Base-by-base conservation (phyloP, 2,329 filamentous ascomycete species). In the Fusarium succisae region DNA sequence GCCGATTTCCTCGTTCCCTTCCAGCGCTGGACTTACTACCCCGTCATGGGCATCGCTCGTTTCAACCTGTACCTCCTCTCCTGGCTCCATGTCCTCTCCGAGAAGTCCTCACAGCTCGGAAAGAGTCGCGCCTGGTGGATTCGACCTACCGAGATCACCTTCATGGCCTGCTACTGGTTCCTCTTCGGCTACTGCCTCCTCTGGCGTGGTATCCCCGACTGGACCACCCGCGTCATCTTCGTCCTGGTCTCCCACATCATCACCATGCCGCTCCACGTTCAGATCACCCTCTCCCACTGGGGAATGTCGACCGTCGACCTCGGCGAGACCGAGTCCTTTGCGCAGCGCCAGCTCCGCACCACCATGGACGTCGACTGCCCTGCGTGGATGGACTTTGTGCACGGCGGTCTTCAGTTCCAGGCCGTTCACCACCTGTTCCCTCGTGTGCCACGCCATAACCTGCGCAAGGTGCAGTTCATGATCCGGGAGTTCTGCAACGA, bases 301-400 rank as follows among this genome's bases (percentile, higher is more conserved):
- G 91, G 89, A 68, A 94, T 93, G 91, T 90, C 89, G 30, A 92
- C 90, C 5, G 83, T 88, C 0, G 90, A 93, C 70, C 85, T 92
- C 6, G 91, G 91, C 67, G 86, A 89, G 53, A 83, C 85, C 62
- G 91, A 93, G 79, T 91, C 90, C 2, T 93, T 93, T 78, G 85
- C 91, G 0, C 91, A 93, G 82, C 90, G 90, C 77, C 91, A 92
- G 86, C 83, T 93, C 43, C 87, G 91, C 50, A 93, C 91, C 7
- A 93, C 91, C 32, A 92, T 93, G 91, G 92, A 94, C 76, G 89
- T 94, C 54, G 91, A 92, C 76, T 93, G 91, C 81, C 92, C 92
- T 1, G 83, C 86, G 30, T 94, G 91, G 92, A 83, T 94, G 32
- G 92, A 94, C 79, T 93, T 91, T 75, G 86, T 93, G 78, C 91